Base-by-base conservation (phyloP, 345 rosid genomes). In the Nasturtium officinale region DNA sequence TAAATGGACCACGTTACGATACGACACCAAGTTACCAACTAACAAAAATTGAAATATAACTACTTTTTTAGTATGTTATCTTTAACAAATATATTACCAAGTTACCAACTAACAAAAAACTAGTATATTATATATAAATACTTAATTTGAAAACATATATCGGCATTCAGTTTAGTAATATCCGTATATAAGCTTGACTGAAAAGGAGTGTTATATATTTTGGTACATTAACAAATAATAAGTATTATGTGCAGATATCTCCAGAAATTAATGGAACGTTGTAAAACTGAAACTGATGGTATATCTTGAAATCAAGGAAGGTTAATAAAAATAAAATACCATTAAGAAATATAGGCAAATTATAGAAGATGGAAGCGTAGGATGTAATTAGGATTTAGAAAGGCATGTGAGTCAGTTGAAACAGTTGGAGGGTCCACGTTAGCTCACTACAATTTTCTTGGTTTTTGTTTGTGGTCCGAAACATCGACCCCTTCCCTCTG, bases 401-500 rank as follows among this genome's bases (percentile, higher is more conserved):
- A 46, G 25, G 43, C 75, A 70, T 76, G 71, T 70, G 70, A 46
- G 28, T 56, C 60, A 45, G 75, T 76, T 69, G 71, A 62, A 16
- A 57, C 80, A 71, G 76, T 77, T 77, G 72, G 45, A 77, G 56
- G 65, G 67, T 69, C 71, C 25, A 25, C 15, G 35, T 63, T 76
- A 32, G 63, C 35, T 68, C 55, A 45, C 70, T 29, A 68, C 69
- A 43, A 21, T 12, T 61, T 29, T 77, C 61, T 65, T 65, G 55
- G 76, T 56, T 25, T 64, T 16, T 8, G 61, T 50, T 77, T 70
- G 75, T 69, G 79, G 76, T 77, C 72, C 76, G 80, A 71, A 69
- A 61, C 79, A 69, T 76, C 65, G 79, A 69, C 79, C 79, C 79
- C 52, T 53, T 63, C 53, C 65, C 75, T 69, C 76, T 63, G 76